These are phyloP conservation scores for Grigorovia yakushimaensis DNA, from an alignment of 805 yeast species.

Conservation along the genomic window DNA sequence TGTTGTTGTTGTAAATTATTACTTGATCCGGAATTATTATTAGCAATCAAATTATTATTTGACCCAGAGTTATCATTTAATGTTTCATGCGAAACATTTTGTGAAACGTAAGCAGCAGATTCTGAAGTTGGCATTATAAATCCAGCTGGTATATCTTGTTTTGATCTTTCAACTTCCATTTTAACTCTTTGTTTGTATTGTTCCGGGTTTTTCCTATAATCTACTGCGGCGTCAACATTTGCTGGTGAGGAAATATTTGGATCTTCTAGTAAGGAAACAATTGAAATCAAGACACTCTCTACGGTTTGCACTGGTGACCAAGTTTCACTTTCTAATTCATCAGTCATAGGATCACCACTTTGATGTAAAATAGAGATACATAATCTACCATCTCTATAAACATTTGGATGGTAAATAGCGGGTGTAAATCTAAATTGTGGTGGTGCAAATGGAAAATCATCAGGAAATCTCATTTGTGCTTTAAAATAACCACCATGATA, in stretches of 20 bases:
- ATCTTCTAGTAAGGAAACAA: slow-evolving; percentile 83
- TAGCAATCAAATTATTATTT: slow-evolving; percentile 9
- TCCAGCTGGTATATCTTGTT: slow-evolving; percentile 78
- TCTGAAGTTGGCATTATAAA: slow-evolving; percentile 71
- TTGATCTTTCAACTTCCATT: slow-evolving; percentile 75
- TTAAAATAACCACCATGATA: slow-evolving; percentile 92
- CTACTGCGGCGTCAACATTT: slow-evolving; percentile 90
- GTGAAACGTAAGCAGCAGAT: slow-evolving; percentile 18
- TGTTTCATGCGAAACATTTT: background rate
- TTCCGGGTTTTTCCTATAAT: slow-evolving; percentile 73
- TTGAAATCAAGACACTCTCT: slow-evolving; percentile 80
- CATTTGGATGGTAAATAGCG: slow-evolving; percentile 90
- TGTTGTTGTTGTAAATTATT: background rate
- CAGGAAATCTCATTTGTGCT: slow-evolving; percentile 90
- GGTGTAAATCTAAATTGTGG: slow-evolving; percentile 91
- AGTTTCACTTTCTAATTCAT: slow-evolving; percentile 87
- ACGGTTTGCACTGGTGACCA: slow-evolving; percentile 94
- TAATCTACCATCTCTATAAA: slow-evolving; percentile 83
- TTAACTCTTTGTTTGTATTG: slow-evolving; percentile 66
- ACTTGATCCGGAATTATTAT: background rate
- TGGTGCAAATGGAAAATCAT: slow-evolving; percentile 85
- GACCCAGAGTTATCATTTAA: slow-evolving; percentile 4
- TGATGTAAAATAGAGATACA: slow-evolving; percentile 90
- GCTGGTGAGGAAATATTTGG: slow-evolving; percentile 93
- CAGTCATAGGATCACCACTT: slow-evolving; percentile 82